Conservation (phyloP, 2,329 filamentous ascomycete genomes). For the Teratosphaeria gauchensis region DNA sequence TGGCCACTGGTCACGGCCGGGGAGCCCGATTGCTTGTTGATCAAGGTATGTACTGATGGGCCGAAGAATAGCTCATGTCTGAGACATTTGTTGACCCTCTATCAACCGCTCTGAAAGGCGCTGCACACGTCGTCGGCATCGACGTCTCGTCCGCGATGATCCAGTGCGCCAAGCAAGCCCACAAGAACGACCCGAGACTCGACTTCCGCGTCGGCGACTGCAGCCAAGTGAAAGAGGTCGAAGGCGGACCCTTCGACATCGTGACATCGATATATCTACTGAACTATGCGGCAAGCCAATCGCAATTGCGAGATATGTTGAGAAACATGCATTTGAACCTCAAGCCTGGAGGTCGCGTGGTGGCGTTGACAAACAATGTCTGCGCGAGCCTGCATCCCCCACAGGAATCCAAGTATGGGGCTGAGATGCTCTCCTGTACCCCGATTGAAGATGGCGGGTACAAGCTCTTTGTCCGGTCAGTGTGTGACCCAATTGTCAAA, state of each 20-base stretch:
- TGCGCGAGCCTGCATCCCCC: background rate
- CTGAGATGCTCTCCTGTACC: background rate
- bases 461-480: background rate
- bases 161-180: background rate
- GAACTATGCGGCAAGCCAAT: conserved; percentile 26
- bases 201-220: conserved; percentile 4
- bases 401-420: background rate
- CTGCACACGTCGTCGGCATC: conserved; percentile 4
- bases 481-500: background rate
- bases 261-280: conserved; percentile 30
- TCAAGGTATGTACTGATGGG: background rate
- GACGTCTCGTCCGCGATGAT: background rate
- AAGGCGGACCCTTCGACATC: conserved; percentile 26
- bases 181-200: background rate
- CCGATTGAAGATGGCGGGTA: background rate
- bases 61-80: too few species aligned
- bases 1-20: conserved; percentile 9
- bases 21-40: conserved; percentile 5
- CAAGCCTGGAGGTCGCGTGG: conserved; percentile 26
- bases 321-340: conserved; percentile 27
- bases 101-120: background rate
- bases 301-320: conserved; percentile 27
- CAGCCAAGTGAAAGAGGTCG: conserved; percentile 15
- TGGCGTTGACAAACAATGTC: conserved; percentile 20
- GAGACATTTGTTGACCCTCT: too few species aligned